Percentiles rank a stretch among this genome's conserved stretches.
phyloP scores from a whole-genome alignment of 441 rosid species.

The Erodium texanum region DNA sequence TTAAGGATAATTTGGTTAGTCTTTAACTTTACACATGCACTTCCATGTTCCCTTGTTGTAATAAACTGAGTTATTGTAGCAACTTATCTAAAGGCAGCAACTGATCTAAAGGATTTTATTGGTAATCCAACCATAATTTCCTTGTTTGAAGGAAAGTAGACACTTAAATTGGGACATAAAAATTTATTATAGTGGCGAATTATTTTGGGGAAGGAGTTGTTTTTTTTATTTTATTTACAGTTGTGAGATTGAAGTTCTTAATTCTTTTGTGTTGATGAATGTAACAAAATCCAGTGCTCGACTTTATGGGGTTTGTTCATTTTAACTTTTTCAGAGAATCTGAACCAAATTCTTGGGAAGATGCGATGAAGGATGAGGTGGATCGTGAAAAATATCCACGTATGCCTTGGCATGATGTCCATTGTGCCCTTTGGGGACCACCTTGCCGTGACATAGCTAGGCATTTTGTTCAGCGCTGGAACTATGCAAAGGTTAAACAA shows the following conservation, averaged over 20 bases:
- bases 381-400: slow-evolving; percentile 87
- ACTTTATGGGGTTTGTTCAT: background rate
- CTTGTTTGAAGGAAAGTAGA: background rate
- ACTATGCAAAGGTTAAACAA: slow-evolving; percentile 78
- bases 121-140: background rate
- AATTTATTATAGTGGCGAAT: background rate
- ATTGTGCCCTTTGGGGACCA: slow-evolving; percentile 99
- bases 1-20: background rate
- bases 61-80: background rate
- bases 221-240: background rate
- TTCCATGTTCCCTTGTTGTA: background rate
- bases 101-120: background rate
- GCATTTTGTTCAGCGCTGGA: slow-evolving; percentile 99
- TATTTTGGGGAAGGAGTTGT: too few species aligned
- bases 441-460: slow-evolving; percentile 95
- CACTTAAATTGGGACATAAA: background rate
- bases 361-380: slow-evolving; percentile 83
- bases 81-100: background rate
- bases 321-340: slow-evolving; percentile 57
- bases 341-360: slow-evolving; percentile 99
- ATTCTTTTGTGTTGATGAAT: background rate
- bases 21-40: background rate
- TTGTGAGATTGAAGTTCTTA: background rate
- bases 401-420: slow-evolving; percentile 99
- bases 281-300: slow-evolving; percentile 7